A percentile compares a stretch with the other conserved stretches of the same genome.
These are phyloP conservation scores for Penicillium desertorum DNA, from an alignment of 495 filamentous ascomycete species.

Conservation along the genomic window DNA sequence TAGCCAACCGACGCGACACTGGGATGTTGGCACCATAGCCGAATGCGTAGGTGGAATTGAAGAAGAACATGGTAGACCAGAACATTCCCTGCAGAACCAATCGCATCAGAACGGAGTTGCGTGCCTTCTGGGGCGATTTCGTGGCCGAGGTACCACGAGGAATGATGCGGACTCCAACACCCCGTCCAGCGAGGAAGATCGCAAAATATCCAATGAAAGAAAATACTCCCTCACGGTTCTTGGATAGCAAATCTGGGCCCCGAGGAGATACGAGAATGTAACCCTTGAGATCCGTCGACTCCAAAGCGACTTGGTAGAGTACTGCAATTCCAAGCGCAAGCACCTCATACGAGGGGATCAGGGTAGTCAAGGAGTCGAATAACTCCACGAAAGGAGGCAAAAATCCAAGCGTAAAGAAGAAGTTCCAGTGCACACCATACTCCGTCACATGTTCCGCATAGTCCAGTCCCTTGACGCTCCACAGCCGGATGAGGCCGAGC, in stretches of 20 bases:
- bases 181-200: slow-evolving; percentile 90
- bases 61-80: slow-evolving; percentile 67
- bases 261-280: slow-evolving; percentile 85
- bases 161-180: slow-evolving; percentile 73
- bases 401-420: slow-evolving; percentile 94
- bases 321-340: slow-evolving; percentile 64
- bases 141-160: slow-evolving; percentile 52
- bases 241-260: slow-evolving; percentile 67
- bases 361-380: slow-evolving; percentile 59
- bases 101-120: slow-evolving; percentile 56
- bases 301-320: slow-evolving; percentile 71
- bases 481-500: slow-evolving; percentile 76
- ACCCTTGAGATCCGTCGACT: slow-evolving; percentile 72
- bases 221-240: slow-evolving; percentile 92
- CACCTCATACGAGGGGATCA: slow-evolving; percentile 70
- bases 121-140: slow-evolving; percentile 40
- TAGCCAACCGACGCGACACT: slow-evolving; percentile 87
- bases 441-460: slow-evolving; percentile 98
- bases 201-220: slow-evolving; percentile 92
- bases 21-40: slow-evolving; percentile 62
- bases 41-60: slow-evolving; percentile 64
- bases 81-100: slow-evolving; percentile 58
- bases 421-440: slow-evolving; percentile 99
- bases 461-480: slow-evolving; percentile 89
- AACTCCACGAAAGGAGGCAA: slow-evolving; percentile 89